Evolutionary conservation across 129 eudicot species (phyloP).

Genomic region (Lactuca sativa): DNA sequence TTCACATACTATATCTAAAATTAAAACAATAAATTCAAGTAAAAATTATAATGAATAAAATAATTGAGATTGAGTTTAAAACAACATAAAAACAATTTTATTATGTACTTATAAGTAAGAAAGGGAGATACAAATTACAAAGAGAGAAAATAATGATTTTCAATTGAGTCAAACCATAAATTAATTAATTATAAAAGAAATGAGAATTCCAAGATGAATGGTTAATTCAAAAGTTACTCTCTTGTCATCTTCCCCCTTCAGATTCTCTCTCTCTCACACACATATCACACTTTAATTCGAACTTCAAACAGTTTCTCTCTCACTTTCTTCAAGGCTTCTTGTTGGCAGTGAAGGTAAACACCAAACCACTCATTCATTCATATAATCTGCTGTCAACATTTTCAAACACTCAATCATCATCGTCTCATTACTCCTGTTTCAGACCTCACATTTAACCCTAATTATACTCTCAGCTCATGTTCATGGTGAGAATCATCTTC

Average conservation of each 20-base stretch:
- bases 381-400: not conserved
- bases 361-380: not conserved
- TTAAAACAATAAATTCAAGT: not conserved
- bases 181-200: conserved; percentile 4
- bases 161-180: conserved; percentile 21
- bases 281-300: conserved; percentile 38
- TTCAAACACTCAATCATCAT: conserved; percentile 26
- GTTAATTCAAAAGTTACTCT: conserved; percentile 37
- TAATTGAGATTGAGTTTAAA: not conserved
- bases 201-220: conserved; percentile 35
- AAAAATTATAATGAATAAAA: no score
- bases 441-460: conserved; percentile 6
- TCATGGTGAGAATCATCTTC: conserved; percentile 19
- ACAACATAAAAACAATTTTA: not conserved
- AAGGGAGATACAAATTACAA: no score
- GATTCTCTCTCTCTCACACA: conserved; percentile 14
- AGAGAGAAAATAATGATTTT: not conserved
- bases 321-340: conserved; percentile 33
- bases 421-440: conserved; percentile 1
- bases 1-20: not conserved
- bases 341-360: conserved; percentile 30
- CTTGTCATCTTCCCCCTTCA: conserved; percentile 42
- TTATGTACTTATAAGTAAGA: no score
- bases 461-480: not conserved
- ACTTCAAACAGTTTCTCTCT: conserved; percentile 37